These are phyloP conservation scores for Penicillium sumatraense DNA, from an alignment of 2,329 filamentous ascomycete species.

Conservation along the genomic window DNA sequence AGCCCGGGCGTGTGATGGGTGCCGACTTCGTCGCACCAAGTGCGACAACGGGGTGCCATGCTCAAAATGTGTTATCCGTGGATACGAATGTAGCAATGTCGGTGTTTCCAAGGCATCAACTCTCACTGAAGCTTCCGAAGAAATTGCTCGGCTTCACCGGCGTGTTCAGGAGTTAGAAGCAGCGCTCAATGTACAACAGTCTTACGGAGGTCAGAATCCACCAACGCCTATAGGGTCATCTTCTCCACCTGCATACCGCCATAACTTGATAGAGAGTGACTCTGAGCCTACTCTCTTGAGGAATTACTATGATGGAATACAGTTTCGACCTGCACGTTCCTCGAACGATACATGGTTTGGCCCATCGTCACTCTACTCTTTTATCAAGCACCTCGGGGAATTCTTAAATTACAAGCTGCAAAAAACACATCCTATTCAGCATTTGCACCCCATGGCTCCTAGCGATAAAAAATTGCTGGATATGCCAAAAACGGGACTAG, in stretches of 20 bases:
- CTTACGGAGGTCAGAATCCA: neutral
- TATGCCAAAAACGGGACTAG: neutral
- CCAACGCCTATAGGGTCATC: neutral
- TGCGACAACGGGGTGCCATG: constrained; percentile 7
- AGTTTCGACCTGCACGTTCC: constrained; percentile 4
- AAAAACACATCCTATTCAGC: neutral
- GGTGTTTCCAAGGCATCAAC: neutral
- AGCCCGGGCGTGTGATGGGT: constrained; percentile 5
- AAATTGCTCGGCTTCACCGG: constrained; percentile 4
- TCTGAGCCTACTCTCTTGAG: neutral
- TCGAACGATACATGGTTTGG: constrained; percentile 7
- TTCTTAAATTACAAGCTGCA: constrained; percentile 3
- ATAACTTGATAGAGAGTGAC: neutral
- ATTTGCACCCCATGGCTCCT: neutral
- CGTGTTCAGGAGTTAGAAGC: constrained; percentile 11
- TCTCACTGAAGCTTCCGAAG: constrained; percentile 3
- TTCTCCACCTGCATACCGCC: neutral
- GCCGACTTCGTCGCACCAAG: constrained; percentile 6
- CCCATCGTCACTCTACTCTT: constrained; percentile 9
- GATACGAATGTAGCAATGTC: neutral
- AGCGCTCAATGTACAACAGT: constrained; percentile 5
- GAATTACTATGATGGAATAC: constrained; percentile 3
- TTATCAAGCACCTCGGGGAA: constrained; percentile 8
- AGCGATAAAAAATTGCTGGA: constrained; percentile 5
- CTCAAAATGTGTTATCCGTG: constrained; percentile 2